Conservation (phyloP, 2,329 filamentous ascomycete species). For the Phyllosticta paracitricarpa region DNA sequence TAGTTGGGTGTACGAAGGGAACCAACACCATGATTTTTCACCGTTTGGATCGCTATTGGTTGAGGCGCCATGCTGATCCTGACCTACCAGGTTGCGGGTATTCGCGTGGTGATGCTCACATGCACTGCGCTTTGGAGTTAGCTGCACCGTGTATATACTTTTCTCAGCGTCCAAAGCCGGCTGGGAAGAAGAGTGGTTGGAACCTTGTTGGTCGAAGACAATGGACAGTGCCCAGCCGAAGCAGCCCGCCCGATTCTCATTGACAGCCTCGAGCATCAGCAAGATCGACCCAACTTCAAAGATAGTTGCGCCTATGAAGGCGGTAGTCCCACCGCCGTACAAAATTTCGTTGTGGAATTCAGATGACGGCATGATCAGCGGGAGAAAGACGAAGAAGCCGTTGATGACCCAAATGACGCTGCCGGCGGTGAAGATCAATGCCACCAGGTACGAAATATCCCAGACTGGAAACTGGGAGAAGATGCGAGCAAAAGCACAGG, state of each 20-base stretch:
- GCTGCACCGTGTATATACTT: background rate
- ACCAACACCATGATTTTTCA: slow-evolving; percentile 45
- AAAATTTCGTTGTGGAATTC: slow-evolving; percentile 45
- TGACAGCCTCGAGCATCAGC: slow-evolving; percentile 58
- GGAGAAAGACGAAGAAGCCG: slow-evolving; percentile 55
- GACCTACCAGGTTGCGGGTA: slow-evolving; percentile 22
- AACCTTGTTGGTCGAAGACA: slow-evolving; percentile 26
- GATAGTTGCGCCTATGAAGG: slow-evolving; percentile 57
- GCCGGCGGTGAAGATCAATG: slow-evolving; percentile 44
- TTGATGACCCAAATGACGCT: slow-evolving; percentile 40
- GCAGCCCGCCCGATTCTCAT: slow-evolving; percentile 53
- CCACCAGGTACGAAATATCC: slow-evolving; percentile 49
- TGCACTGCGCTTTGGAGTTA: background rate
- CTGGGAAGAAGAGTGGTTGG: slow-evolving; percentile 16
- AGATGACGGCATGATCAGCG: slow-evolving; percentile 42
- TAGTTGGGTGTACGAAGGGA: slow-evolving; percentile 47
- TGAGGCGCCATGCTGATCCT: background rate
- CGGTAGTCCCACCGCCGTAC: slow-evolving; percentile 50
- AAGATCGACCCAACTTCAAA: slow-evolving; percentile 56
- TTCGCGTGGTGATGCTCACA: slow-evolving; percentile 30
- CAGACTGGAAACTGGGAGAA: slow-evolving; percentile 42
- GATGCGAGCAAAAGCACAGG: slow-evolving; percentile 38
- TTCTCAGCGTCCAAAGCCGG: slow-evolving; percentile 12
- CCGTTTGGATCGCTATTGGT: background rate
- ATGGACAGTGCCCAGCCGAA: slow-evolving; percentile 58